phyloP scores from a whole-genome alignment of 1,284 basidiomycete genomes.

The Bondarzewia mesenterica region DNA sequence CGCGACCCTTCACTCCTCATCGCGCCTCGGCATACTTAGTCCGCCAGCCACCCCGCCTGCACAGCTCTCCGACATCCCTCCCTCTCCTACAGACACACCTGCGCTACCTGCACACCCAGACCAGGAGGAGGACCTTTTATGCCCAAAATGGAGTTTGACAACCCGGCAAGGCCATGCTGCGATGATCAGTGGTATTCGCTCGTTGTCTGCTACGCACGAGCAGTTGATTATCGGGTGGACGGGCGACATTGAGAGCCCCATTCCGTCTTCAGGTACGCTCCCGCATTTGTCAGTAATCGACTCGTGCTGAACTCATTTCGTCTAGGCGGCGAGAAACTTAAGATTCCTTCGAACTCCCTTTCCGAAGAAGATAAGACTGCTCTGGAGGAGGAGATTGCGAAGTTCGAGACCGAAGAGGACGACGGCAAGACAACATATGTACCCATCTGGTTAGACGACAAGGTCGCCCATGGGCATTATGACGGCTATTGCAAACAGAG shows the following conservation, averaged over 20 bases:
- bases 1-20: slow-evolving; percentile 39
- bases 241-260: slow-evolving; percentile 63
- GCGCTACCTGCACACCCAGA: slow-evolving; percentile 11
- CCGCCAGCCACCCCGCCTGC: slow-evolving; percentile 64
- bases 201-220: slow-evolving; percentile 75
- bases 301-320: not conserved
- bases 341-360: slow-evolving; percentile 46
- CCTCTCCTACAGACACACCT: not conserved
- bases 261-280: slow-evolving; percentile 16
- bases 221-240: slow-evolving; percentile 94
- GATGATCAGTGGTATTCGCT: slow-evolving; percentile 90
- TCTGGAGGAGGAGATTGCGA: slow-evolving; percentile 51
- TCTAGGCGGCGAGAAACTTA: slow-evolving; percentile 21
- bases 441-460: slow-evolving; percentile 90
- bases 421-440: slow-evolving; percentile 62
- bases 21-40: slow-evolving; percentile 41
- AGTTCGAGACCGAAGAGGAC: slow-evolving; percentile 37
- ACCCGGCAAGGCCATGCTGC: slow-evolving; percentile 89
- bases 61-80: slow-evolving; percentile 33
- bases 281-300: slow-evolving; percentile 1
- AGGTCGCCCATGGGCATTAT: slow-evolving; percentile 88
- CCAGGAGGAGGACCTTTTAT: slow-evolving; percentile 2
- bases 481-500: slow-evolving; percentile 98
- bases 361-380: slow-evolving; percentile 50
- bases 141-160: slow-evolving; percentile 61